Conservation (phyloP, 129 eudicot species). For the Lonicera japonica region DNA sequence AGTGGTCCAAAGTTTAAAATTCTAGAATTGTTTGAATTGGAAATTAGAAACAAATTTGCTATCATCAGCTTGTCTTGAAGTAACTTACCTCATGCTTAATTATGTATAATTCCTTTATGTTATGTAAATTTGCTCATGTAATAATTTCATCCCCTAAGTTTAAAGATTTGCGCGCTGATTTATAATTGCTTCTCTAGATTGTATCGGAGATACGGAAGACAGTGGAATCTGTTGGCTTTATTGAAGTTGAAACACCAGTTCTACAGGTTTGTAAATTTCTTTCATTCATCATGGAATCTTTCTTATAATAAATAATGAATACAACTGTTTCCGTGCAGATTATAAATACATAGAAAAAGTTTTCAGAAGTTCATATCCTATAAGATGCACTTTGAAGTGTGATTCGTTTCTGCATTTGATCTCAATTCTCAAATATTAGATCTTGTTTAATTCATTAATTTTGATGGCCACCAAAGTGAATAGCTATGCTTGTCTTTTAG, state of each 20-base stretch:
- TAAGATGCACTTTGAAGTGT: neutral
- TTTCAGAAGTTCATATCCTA: neutral
- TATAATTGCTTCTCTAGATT: conserved; percentile 57
- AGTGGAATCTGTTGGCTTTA: conserved; percentile 81
- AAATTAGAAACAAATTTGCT: neutral
- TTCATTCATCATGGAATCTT: conserved; percentile 2
- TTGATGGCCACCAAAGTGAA: neutral
- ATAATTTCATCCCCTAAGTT: too few relatives aligned
- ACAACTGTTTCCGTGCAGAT: neutral
- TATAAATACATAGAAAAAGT: too few relatives aligned
- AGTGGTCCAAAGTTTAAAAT: neutral
- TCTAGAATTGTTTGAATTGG: neutral
- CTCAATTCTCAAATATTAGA: neutral
- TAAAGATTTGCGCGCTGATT: conserved; percentile 29
- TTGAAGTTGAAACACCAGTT: conserved; percentile 97
- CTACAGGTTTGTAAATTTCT: conserved; percentile 58
- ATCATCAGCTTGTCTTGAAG: neutral
- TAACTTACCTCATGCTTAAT: neutral
- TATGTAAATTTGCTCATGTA: too few relatives aligned
- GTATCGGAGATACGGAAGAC: conserved; percentile 88
- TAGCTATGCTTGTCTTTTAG: neutral
- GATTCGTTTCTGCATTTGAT: neutral
- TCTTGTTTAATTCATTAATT: too few relatives aligned
- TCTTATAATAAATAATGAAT: too few relatives aligned
- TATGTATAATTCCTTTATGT: neutral